phyloP scores from a whole-genome alignment of 2,329 filamentous ascomycete genomes.

The Lachnellula suecica region DNA sequence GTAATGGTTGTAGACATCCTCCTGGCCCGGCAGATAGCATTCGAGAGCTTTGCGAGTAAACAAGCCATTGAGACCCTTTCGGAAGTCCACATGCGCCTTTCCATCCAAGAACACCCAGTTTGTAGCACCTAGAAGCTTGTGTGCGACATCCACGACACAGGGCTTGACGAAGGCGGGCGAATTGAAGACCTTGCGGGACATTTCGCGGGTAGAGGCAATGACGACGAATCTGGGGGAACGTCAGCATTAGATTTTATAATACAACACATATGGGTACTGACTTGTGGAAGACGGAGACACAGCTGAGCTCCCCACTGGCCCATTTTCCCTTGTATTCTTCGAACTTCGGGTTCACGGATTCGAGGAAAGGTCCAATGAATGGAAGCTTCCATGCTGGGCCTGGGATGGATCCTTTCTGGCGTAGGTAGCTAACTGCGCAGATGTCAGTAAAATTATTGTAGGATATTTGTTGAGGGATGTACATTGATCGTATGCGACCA shows the following conservation, averaged over 20 bases:
- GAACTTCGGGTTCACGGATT: slow-evolving; percentile 91
- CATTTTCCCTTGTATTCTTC: slow-evolving; percentile 90
- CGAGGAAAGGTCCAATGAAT: slow-evolving; percentile 92
- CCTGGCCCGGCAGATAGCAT: slow-evolving; percentile 85
- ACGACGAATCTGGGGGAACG: slow-evolving; percentile 77
- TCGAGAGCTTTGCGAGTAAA: slow-evolving; percentile 91
- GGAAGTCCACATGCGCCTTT: slow-evolving; percentile 92
- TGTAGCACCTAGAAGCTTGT: slow-evolving; percentile 85
- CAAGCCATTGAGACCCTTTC: slow-evolving; percentile 90
- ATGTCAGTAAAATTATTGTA: slow-evolving; percentile 8
- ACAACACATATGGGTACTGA: slow-evolving; percentile 43
- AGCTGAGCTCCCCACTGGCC: slow-evolving; percentile 87
- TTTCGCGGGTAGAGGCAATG: slow-evolving; percentile 90
- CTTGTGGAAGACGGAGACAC: slow-evolving; percentile 99
- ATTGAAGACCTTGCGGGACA: slow-evolving; percentile 96
- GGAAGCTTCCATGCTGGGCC: slow-evolving; percentile 76
- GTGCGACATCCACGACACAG: slow-evolving; percentile 90
- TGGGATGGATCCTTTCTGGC: slow-evolving; percentile 72
- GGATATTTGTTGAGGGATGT: slow-evolving; percentile 19
- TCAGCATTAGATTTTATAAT: slow-evolving; percentile 1
- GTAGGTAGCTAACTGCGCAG: slow-evolving; percentile 67
- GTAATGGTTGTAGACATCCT: slow-evolving; percentile 87
- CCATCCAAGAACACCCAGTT: slow-evolving; percentile 99
- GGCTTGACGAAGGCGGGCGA: slow-evolving; percentile 90
- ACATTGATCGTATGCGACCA: slow-evolving; percentile 90